These are phyloP conservation scores for Globisporangium solare DNA, from an alignment of 352 stramenopile species.

Conservation along the genomic window DNA sequence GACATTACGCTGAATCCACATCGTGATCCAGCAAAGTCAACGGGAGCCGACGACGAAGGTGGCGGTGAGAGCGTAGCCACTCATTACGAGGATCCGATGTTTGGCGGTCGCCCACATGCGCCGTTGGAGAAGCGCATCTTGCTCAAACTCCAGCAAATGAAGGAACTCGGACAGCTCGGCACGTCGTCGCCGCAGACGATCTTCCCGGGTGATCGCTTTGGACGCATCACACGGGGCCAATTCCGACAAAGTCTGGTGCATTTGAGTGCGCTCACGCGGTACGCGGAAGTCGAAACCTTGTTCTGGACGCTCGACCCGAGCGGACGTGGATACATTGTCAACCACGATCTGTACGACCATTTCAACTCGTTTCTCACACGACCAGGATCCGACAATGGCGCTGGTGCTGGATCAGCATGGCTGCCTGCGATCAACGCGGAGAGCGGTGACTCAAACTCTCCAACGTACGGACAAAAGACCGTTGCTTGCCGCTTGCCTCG, in stretches of 20 bases:
- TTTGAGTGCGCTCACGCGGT: conserved; percentile 50
- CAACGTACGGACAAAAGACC: background rate
- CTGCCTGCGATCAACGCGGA: conserved; percentile 31
- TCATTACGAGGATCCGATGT: conserved; percentile 25
- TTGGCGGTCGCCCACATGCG: conserved; percentile 18
- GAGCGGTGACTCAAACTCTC: background rate
- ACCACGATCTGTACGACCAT: conserved; percentile 64
- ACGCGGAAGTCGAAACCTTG: conserved; percentile 63
- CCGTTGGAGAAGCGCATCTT: conserved; percentile 53
- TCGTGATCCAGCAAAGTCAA: conserved; percentile 5
- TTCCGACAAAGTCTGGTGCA: conserved; percentile 72
- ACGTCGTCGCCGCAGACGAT: conserved; percentile 46
- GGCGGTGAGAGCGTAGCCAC: background rate
- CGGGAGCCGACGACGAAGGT: conserved; percentile 5
- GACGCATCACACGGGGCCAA: conserved; percentile 61
- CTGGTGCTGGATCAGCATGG: conserved; percentile 2
- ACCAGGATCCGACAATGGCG: background rate
- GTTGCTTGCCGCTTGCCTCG: conserved; percentile 15
- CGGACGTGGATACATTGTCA: conserved; percentile 52
- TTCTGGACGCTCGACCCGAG: conserved; percentile 74
- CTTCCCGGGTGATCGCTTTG: conserved; percentile 70
- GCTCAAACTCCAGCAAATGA: conserved; percentile 53
- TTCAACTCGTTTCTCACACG: conserved; percentile 28
- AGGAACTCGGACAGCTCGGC: conserved; percentile 53
- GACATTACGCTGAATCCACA: conserved; percentile 26